Evolutionary conservation across 495 filamentous ascomycete genomes (phyloP).

Genomic region (Tetracladium marchalianum): DNA sequence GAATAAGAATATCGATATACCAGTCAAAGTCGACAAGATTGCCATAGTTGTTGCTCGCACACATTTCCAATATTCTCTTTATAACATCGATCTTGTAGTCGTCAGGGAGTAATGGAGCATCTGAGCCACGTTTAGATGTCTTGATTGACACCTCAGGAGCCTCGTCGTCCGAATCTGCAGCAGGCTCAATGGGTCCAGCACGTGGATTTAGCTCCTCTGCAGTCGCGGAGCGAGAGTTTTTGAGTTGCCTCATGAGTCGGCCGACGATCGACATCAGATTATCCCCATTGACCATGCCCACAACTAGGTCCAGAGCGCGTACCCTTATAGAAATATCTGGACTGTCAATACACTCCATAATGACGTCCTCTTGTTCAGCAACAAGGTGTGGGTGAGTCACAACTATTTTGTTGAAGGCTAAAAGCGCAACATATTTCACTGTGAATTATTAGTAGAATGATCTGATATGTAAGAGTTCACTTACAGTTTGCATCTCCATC

Average conservation of each 20-base stretch:
- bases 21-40: conserved; percentile 88
- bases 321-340: conserved; percentile 92
- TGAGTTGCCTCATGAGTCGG: conserved; percentile 76
- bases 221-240: conserved; percentile 32
- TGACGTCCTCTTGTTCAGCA: conserved; percentile 85
- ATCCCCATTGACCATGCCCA: conserved; percentile 81
- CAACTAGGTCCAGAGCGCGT: conserved; percentile 81
- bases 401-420: conserved; percentile 94
- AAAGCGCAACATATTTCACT: conserved; percentile 96
- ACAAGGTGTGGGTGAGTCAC: conserved; percentile 77
- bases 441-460: conserved; percentile 1
- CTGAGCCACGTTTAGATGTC: conserved; percentile 24
- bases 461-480: conserved; percentile 24
- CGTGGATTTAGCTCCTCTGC: conserved; percentile 12
- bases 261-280: conserved; percentile 77
- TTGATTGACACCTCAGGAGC: conserved; percentile 33
- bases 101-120: conserved; percentile 50
- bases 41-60: conserved; percentile 79
- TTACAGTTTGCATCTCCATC: conserved; percentile 87
- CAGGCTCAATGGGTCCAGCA: conserved; percentile 24
- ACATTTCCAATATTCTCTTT: conserved; percentile 74
- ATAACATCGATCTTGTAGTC: conserved; percentile 78
- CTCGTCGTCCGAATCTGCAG: conserved; percentile 51
- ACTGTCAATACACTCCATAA: conserved; percentile 91
- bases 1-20: conserved; percentile 81